Percentiles rank a stretch among this genome's conserved stretches.
Evolutionary conservation across 2,329 filamentous ascomycete species (phyloP).

Genomic region (Hypoxylon sp.): DNA sequence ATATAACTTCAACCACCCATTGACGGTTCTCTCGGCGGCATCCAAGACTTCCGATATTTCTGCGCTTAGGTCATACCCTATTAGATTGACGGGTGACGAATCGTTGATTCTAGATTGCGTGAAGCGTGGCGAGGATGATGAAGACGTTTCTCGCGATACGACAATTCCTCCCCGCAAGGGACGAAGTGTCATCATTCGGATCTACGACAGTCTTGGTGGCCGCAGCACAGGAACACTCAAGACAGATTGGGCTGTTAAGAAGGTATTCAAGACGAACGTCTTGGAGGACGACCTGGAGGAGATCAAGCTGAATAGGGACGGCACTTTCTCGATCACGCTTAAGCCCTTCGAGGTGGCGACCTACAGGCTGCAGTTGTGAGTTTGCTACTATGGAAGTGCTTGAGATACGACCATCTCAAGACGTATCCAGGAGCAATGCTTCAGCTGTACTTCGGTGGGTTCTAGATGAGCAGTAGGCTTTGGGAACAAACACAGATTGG

Average conservation of each 20-base stretch:
- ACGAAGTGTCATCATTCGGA: constrained; percentile 83
- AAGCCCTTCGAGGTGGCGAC: constrained; percentile 90
- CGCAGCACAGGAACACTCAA: constrained; percentile 79
- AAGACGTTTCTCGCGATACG: constrained; percentile 75
- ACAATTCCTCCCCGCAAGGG: constrained; percentile 77
- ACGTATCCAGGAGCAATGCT: background rate
- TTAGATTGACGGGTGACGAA: constrained; percentile 75
- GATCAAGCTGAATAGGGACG: constrained; percentile 64
- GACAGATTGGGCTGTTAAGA: constrained; percentile 78
- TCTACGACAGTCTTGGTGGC: constrained; percentile 92
- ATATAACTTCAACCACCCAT: constrained; percentile 90
- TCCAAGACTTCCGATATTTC: constrained; percentile 50
- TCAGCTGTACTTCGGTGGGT: no score
- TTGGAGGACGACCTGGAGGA: constrained; percentile 88
- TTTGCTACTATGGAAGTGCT: constrained; percentile 13
- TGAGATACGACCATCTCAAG: background rate
- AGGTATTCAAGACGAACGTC: constrained; percentile 86
- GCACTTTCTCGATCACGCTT: constrained; percentile 73
- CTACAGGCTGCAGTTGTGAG: constrained; percentile 73
- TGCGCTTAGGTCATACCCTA: constrained; percentile 59
- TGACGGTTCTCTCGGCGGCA: constrained; percentile 67
- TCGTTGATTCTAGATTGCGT: constrained; percentile 88
- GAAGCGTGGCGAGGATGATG: constrained; percentile 93
- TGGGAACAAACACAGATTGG: background rate
- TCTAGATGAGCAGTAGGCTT: background rate